Evolutionary conservation across 192 early-diverging fungal genomes (phyloP).

Genomic region (Coemansia sp.): DNA sequence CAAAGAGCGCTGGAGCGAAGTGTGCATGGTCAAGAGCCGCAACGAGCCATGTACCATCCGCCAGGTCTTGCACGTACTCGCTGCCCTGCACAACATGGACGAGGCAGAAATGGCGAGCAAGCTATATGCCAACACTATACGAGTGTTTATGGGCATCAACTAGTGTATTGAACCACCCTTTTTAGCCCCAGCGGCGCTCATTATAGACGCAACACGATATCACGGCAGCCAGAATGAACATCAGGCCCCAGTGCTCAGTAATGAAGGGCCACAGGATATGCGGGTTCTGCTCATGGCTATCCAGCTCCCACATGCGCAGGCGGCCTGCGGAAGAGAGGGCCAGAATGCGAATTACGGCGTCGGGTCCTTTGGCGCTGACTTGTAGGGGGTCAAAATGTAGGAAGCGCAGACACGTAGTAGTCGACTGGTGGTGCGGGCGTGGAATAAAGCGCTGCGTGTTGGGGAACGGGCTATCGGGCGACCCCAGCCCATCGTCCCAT

Average conservation of each 20-base stretch:
- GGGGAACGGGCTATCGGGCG: constrained; percentile 46
- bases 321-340: constrained; percentile 32
- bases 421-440: constrained; percentile 29
- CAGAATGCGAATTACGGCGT: constrained; percentile 18
- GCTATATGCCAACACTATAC: constrained; percentile 65
- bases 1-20: constrained; percentile 63
- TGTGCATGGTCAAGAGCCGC: constrained; percentile 70
- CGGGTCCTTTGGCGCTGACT: constrained; percentile 8
- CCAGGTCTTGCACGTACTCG: constrained; percentile 68
- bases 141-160: constrained; percentile 57
- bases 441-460: constrained; percentile 33
- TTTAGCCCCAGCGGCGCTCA: constrained; percentile 47
- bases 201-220: constrained; percentile 52
- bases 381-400: constrained; percentile 38
- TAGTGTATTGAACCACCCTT: not conserved
- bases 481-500: constrained; percentile 44
- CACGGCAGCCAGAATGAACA: constrained; percentile 49
- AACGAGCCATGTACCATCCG: constrained; percentile 85
- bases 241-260: constrained; percentile 51
- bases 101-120: constrained; percentile 56
- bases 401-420: constrained; percentile 45
- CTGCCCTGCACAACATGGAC: constrained; percentile 57
- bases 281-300: constrained; percentile 41
- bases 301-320: constrained; percentile 49
- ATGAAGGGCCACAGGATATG: constrained; percentile 53